Percentiles rank a stretch among this genome's conserved stretches.
Conservation (phyloP, 2,329 filamentous ascomycete genomes). For the Xylaria sp. region DNA sequence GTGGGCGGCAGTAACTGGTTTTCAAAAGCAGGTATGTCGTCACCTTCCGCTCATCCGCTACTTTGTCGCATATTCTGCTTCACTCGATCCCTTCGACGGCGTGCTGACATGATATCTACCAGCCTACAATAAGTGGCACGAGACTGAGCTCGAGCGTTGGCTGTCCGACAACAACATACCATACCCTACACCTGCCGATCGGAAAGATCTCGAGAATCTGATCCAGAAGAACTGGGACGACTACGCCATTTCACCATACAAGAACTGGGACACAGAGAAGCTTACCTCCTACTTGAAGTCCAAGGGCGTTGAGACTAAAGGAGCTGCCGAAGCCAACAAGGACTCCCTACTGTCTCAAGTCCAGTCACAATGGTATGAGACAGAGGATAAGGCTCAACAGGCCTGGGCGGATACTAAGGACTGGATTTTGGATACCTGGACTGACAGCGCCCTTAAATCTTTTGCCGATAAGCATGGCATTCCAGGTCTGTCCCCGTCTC, state of each 20-base stretch:
- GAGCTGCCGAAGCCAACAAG: conserved; percentile 73
- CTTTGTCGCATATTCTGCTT: too few species aligned
- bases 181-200: conserved; percentile 88
- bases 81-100: not conserved
- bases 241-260: conserved; percentile 79
- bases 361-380: conserved; percentile 79
- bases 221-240: conserved; percentile 90
- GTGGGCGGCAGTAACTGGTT: conserved; percentile 86
- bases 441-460: conserved; percentile 90
- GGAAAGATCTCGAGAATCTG: conserved; percentile 92
- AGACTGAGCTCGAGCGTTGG: conserved; percentile 97
- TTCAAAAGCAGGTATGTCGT: conserved; percentile 78
- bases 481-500: conserved; percentile 62
- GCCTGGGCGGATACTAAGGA: conserved; percentile 79
- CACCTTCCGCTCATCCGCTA: not conserved
- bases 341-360: conserved; percentile 76
- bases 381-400: conserved; percentile 77
- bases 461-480: conserved; percentile 92
- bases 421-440: conserved; percentile 97
- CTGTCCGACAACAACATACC: conserved; percentile 91
- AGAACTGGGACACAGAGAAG: conserved; percentile 77
- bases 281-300: conserved; percentile 73
- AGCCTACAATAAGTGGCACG: conserved; percentile 99
- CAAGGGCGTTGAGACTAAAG: conserved; percentile 76
- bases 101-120: conserved; percentile 46